Conservation (phyloP, 768 basidiomycete species). For the Leucocoprinus leucothites region DNA sequence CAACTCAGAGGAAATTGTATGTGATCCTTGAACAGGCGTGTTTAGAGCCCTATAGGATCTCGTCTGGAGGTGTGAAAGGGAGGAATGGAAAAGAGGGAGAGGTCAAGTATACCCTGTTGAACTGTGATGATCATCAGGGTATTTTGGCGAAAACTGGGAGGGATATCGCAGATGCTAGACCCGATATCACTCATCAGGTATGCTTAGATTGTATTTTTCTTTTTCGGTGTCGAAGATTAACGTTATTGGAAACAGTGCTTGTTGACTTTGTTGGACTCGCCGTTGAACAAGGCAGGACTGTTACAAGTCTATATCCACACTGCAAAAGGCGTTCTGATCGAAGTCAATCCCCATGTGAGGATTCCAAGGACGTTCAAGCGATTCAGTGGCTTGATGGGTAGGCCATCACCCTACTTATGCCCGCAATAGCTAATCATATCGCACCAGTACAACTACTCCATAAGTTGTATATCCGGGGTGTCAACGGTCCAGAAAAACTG, state of each 20-base stretch:
- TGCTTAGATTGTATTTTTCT: slow-evolving; percentile 20
- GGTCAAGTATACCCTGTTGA: slow-evolving; percentile 93
- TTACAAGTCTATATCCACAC: slow-evolving; percentile 99
- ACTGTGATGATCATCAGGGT: slow-evolving; percentile 99
- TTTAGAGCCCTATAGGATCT: slow-evolving; percentile 90
- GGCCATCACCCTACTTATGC: slow-evolving; percentile 9
- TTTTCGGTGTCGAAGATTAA: slow-evolving; percentile 1
- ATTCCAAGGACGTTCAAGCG: slow-evolving; percentile 99
- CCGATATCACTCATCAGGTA: slow-evolving; percentile 98
- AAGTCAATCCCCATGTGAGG: slow-evolving; percentile 96
- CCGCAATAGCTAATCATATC: too few species aligned
- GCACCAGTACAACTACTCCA: slow-evolving; percentile 90
- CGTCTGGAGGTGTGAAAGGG: slow-evolving; percentile 53
- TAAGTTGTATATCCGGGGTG: slow-evolving; percentile 91
- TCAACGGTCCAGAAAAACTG: slow-evolving; percentile 95
- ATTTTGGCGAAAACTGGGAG: slow-evolving; percentile 96
- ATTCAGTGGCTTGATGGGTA: slow-evolving; percentile 98
- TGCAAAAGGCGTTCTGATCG: slow-evolving; percentile 92
- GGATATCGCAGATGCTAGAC: slow-evolving; percentile 98
- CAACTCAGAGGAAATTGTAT: slow-evolving; percentile 67
- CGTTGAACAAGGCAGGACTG: slow-evolving; percentile 94
- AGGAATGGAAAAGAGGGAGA: slow-evolving; percentile 64
- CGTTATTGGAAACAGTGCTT: slow-evolving; percentile 71
- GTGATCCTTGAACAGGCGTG: slow-evolving; percentile 95
- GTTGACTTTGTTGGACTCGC: slow-evolving; percentile 93